Evolutionary conservation across 768 basidiomycete genomes (phyloP), one percentile per base, ranked within the genome.

Genomic region (Mycena filopes): DNA sequence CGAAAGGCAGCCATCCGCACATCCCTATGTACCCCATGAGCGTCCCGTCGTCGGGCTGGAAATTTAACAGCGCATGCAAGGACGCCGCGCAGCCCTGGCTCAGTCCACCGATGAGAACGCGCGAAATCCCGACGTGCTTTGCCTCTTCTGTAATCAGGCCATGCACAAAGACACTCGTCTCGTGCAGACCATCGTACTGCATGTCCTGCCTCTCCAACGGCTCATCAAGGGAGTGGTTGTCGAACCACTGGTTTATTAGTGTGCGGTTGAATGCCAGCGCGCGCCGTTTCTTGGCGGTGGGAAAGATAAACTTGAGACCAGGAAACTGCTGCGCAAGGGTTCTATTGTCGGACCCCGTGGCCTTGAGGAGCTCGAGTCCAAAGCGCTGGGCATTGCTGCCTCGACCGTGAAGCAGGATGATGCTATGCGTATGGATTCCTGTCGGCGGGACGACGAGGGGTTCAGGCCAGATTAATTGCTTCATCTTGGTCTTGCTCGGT

Each of bases 381-480:
- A 65, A 65, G 45, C 64, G 64, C 56, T 59, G 57, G 33, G 49
- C 64, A n/a, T 54, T 65, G 50, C 64, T 65, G 25, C 64, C 64
- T 5, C 64, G 48, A 21, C 64, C 64, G 43, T 65, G 64, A 11
- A 65, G 64, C 8, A 65, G 50, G 36, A 65, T 65, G 4, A 65
- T 45, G 45, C 38, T 65, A 20, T 65, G 64, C 2, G 64, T 65
- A 23, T 65, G 64, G 10, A 33, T 50, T 26, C 43, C 43, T 28
- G 45, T 55, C 4, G 64, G 43, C 38, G 41, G 33, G 8, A 65
- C 45, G 45, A 65, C 51, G 13, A 65, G 38, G 21, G 64, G 64
- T 9, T 65, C 64, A 8, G 57, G 64, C 64, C 64, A 65, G 18
- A 51, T 38, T 40, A 57, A 43, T 31, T 65, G 55, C 33, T 57